These are phyloP conservation scores for Geum urbanum DNA, from an alignment of 306 rosid species.

Conservation along the genomic window DNA sequence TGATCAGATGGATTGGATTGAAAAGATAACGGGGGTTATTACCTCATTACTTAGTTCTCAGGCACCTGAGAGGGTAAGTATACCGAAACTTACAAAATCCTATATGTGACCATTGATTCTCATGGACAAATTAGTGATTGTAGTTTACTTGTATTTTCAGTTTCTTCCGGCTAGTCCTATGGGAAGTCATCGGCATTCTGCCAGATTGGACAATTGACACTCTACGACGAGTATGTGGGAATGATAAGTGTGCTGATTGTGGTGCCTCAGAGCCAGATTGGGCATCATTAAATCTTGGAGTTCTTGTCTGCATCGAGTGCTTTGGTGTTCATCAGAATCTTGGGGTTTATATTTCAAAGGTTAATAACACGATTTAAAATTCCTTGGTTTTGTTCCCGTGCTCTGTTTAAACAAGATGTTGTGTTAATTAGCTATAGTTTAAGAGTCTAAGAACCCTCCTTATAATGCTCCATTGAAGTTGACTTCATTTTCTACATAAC, in stretches of 20 bases:
- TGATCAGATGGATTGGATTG: constrained; percentile 99
- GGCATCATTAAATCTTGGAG: constrained; percentile 98
- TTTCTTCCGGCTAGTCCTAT: constrained; percentile 82
- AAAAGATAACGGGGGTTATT: constrained; percentile 98
- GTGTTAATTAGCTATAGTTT: background rate
- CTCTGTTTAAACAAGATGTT: constrained; percentile 5
- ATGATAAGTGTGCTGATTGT: constrained; percentile 96
- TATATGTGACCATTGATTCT: constrained; percentile 19
- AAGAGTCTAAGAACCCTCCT: constrained; percentile 3
- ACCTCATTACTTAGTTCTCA: constrained; percentile 97
- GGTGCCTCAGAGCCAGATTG: constrained; percentile 97
- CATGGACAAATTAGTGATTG: constrained; percentile 26
- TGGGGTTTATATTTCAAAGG: constrained; percentile 99
- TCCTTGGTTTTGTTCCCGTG: background rate
- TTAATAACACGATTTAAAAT: constrained; percentile 20
- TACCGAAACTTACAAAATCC: constrained; percentile 8
- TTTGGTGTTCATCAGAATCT: constrained; percentile 99
- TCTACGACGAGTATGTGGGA: constrained; percentile 80
- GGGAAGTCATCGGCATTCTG: constrained; percentile 93
- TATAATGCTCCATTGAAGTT: background rate
- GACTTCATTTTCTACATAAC: background rate
- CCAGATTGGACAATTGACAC: constrained; percentile 79
- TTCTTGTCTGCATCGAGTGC: constrained; percentile 98
- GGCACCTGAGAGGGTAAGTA: constrained; percentile 88
- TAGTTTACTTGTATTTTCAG: constrained; percentile 43